Conservation (phyloP, 306 rosid species). For the Quercus ilex region DNA sequence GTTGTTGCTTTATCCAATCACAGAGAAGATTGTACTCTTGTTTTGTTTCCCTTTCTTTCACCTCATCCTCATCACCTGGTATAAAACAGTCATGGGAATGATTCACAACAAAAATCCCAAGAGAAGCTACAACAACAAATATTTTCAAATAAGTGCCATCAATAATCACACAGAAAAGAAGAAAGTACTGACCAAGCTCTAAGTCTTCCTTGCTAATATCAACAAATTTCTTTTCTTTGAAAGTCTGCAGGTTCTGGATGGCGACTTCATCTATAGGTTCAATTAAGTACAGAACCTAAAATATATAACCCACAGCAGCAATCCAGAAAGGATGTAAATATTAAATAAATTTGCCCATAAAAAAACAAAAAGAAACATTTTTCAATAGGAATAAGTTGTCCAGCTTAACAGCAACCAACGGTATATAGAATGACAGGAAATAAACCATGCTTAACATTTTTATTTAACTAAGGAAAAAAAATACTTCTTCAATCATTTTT, state of each 20-base stretch:
- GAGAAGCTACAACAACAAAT: not conserved
- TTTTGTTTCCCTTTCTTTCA: conserved; percentile 75
- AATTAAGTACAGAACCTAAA: conserved; percentile 82
- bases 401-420: not conserved
- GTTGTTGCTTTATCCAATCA: conserved; percentile 98
- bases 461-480: not conserved
- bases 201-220: conserved; percentile 99
- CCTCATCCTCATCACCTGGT: conserved; percentile 93
- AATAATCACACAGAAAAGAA: not conserved
- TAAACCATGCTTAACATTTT: not conserved
- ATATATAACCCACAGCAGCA: conserved; percentile 19
- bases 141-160: not conserved
- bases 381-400: not conserved
- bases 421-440: too few species aligned
- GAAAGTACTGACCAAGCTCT: conserved; percentile 68
- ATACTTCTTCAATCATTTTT: not conserved
- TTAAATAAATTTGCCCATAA: not conserved
- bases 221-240: conserved; percentile 93
- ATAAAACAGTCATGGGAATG: conserved; percentile 12
- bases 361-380: not conserved
- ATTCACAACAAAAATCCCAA: conserved; percentile 1
- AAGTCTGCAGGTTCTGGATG: conserved; percentile 93
- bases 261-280: conserved; percentile 99
- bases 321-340: not conserved
- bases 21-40: conserved; percentile 86